Evolutionary conservation across 495 filamentous ascomycete species (phyloP).

Genomic region (Thozetella sp.): DNA sequence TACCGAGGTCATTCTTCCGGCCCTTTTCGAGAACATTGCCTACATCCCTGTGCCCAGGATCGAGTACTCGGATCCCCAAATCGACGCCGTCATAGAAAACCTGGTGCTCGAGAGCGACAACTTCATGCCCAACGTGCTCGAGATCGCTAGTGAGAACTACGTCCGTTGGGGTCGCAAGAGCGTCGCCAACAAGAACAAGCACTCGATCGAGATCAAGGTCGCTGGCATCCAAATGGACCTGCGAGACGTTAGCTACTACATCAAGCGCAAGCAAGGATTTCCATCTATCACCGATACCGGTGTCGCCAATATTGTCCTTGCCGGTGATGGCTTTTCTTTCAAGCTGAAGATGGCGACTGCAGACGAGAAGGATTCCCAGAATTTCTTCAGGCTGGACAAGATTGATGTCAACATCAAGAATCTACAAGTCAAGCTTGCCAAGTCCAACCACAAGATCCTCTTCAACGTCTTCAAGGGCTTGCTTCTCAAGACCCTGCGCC

Average conservation of each 20-base stretch:
- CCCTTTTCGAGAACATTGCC: conserved; percentile 80
- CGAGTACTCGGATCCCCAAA: conserved; percentile 82
- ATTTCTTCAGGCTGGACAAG: conserved; percentile 94
- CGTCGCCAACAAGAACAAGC: conserved; percentile 69
- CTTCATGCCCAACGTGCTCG: conserved; percentile 91
- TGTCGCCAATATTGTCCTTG: conserved; percentile 87
- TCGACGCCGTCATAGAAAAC: conserved; percentile 93
- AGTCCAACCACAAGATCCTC: conserved; percentile 92
- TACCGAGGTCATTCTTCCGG: conserved; percentile 83
- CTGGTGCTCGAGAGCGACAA: conserved; percentile 95
- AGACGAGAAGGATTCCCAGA: conserved; percentile 71
- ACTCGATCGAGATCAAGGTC: conserved; percentile 80
- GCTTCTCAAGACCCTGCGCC: conserved; percentile 80
- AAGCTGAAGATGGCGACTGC: conserved; percentile 86
- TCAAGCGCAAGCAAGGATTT: conserved; percentile 96
- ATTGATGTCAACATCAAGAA: conserved; percentile 83
- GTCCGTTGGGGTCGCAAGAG: conserved; percentile 93
- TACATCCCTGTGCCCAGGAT: conserved; percentile 95
- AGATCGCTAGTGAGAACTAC: conserved; percentile 92
- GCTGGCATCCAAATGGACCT: conserved; percentile 90
- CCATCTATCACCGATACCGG: conserved; percentile 87
- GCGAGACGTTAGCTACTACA: conserved; percentile 89
- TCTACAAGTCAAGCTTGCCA: conserved; percentile 85
- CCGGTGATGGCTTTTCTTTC: conserved; percentile 87
- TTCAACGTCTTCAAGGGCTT: conserved; percentile 89